Percentiles rank a stretch among this genome's conserved stretches.
Conservation (phyloP, 169 alveolate genomes). For the Plasmodium vivax region DNA sequence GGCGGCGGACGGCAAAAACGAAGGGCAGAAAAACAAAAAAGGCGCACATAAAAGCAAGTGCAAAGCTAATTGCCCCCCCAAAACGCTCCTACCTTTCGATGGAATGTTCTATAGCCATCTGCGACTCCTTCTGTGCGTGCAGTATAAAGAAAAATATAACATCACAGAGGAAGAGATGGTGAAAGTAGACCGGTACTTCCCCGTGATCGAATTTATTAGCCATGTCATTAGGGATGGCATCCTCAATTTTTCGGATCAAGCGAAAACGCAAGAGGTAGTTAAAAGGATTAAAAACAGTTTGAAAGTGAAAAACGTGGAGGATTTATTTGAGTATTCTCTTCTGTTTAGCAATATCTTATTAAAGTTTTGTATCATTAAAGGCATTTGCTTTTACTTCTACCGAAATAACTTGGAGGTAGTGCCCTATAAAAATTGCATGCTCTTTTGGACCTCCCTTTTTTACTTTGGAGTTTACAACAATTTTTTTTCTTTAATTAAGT, state of each 20-base stretch:
- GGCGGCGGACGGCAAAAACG: not conserved
- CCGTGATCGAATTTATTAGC: slow-evolving; percentile 44
- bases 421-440: slow-evolving; percentile 33
- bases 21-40: not conserved
- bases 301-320: slow-evolving; percentile 42
- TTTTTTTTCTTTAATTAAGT: slow-evolving; percentile 46
- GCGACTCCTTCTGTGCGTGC: slow-evolving; percentile 31
- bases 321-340: slow-evolving; percentile 62
- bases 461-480: slow-evolving; percentile 68
- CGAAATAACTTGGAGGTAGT: slow-evolving; percentile 30
- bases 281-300: slow-evolving; percentile 24
- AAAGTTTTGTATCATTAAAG: slow-evolving; percentile 57
- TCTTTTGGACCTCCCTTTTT: slow-evolving; percentile 58
- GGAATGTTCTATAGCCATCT: slow-evolving; percentile 53
- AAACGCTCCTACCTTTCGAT: slow-evolving; percentile 31
- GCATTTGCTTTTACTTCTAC: slow-evolving; percentile 56
- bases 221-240: slow-evolving; percentile 51
- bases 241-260: slow-evolving; percentile 46
- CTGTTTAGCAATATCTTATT: slow-evolving; percentile 38
- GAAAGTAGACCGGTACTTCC: slow-evolving; percentile 27
- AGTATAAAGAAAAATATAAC: slow-evolving; percentile 59
- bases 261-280: slow-evolving; percentile 35
- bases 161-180: slow-evolving; percentile 54
- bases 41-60: not conserved
- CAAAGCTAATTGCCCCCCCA: not conserved